Percentiles rank a stretch among this genome's conserved stretches.
phyloP scores from a whole-genome alignment of 2,329 filamentous ascomycete species.

The Claviceps humidiphila region DNA sequence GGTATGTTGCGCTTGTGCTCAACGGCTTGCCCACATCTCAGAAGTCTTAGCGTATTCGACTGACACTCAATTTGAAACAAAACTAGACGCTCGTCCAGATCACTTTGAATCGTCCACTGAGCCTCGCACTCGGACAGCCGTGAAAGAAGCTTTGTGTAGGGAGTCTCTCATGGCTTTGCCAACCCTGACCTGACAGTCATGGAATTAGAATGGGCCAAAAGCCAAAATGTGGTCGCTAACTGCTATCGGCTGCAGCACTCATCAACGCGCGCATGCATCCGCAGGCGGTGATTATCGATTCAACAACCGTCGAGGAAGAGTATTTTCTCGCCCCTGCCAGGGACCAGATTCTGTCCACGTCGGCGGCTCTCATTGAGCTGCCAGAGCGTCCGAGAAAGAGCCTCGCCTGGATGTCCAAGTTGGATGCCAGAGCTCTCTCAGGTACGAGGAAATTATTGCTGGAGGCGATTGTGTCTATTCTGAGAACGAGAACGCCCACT shows the following conservation, averaged over 20 bases:
- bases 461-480: background rate
- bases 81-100: slow-evolving; percentile 64
- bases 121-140: slow-evolving; percentile 50
- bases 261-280: slow-evolving; percentile 64
- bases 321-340: slow-evolving; percentile 53
- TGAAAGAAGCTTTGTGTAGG: slow-evolving; percentile 50
- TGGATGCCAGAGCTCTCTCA: slow-evolving; percentile 59
- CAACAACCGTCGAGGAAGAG: slow-evolving; percentile 48
- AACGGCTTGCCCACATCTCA: background rate
- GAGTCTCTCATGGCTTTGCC: background rate
- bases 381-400: slow-evolving; percentile 49
- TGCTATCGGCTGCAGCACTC: slow-evolving; percentile 30
- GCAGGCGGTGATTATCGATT: slow-evolving; percentile 62
- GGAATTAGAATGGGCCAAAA: background rate
- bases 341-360: slow-evolving; percentile 35
- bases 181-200: too few species aligned
- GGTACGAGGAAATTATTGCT: slow-evolving; percentile 26
- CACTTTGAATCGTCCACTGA: slow-evolving; percentile 57
- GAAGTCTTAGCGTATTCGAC: background rate
- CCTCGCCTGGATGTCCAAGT: slow-evolving; percentile 62
- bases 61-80: background rate
- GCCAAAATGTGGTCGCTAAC: background rate
- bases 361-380: slow-evolving; percentile 60
- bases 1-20: slow-evolving; percentile 23
- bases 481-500: background rate